phyloP scores from a whole-genome alignment of 1,284 basidiomycete species.

The Filobasidium uniguttulatum region DNA sequence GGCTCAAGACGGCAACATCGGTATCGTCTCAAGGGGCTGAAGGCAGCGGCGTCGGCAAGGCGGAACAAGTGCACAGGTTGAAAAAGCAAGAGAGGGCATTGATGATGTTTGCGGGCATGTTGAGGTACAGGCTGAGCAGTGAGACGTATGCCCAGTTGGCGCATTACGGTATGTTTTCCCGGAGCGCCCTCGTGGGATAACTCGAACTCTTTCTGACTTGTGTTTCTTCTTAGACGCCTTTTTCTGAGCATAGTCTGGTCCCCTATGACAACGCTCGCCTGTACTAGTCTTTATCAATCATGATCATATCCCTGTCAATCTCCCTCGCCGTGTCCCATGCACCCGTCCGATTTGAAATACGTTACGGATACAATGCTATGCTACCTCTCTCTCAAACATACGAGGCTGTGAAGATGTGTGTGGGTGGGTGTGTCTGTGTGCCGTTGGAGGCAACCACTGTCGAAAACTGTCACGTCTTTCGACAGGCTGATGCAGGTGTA shows the following conservation, averaged over 20 bases:
- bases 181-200: background rate
- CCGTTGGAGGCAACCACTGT: slow-evolving; percentile 4
- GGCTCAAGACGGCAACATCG: slow-evolving; percentile 55
- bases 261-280: background rate
- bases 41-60: slow-evolving; percentile 21
- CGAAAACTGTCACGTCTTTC: too few species aligned
- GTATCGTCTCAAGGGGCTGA: slow-evolving; percentile 61
- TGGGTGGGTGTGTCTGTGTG: too few species aligned
- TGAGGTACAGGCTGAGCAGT: slow-evolving; percentile 75
- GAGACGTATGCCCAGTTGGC: slow-evolving; percentile 78
- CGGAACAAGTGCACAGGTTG: slow-evolving; percentile 48
- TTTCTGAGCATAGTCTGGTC: slow-evolving; percentile 2
- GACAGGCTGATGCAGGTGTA: background rate
- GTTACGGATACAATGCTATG: too few species aligned
- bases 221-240: slow-evolving; percentile 9
- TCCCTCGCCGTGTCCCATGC: background rate
- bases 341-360: too few species aligned
- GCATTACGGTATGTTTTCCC: slow-evolving; percentile 10
- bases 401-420: too few species aligned
- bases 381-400: too few species aligned
- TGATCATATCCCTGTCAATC: background rate
- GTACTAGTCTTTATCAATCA: background rate
- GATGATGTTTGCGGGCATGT: slow-evolving; percentile 58
- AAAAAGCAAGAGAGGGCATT: slow-evolving; percentile 57
- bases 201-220: background rate